Percentiles rank a stretch among this genome's conserved stretches.
Evolutionary conservation across 768 basidiomycete genomes (phyloP).

Genomic region (Kwoniella sp.): DNA sequence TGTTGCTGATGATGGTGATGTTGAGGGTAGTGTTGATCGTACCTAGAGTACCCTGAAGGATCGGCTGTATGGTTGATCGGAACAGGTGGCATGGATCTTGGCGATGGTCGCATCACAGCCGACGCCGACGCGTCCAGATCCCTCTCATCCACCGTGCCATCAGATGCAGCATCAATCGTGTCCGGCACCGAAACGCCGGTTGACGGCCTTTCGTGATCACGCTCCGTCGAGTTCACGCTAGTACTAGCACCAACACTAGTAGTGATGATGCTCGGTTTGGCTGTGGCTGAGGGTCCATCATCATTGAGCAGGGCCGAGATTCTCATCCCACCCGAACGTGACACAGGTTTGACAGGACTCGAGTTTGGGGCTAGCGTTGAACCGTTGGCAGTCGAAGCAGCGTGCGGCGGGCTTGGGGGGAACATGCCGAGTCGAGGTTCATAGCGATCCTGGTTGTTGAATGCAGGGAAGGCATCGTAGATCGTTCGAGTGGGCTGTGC

Average conservation of each 20-base stretch:
- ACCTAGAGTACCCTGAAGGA: conserved; percentile 12
- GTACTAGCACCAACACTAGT: too few species aligned
- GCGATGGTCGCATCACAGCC: conserved; percentile 32
- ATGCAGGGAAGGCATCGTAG: conserved; percentile 20
- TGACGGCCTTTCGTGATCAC: conserved; percentile 10
- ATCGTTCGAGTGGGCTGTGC: conserved; percentile 25
- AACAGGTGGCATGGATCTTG: conserved; percentile 16
- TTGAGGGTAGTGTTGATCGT: conserved; percentile 11
- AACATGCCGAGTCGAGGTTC: conserved; percentile 43
- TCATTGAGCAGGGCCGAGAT: conserved; percentile 48
- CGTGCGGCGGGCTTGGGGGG: conserved; percentile 27
- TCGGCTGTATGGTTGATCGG: neutral
- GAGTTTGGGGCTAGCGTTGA: neutral
- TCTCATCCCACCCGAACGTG: conserved; percentile 34
- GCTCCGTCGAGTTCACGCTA: neutral
- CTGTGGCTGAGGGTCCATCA: conserved; percentile 22
- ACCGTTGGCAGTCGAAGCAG: neutral
- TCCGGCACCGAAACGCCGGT: conserved; percentile 15
- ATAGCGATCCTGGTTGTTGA: conserved; percentile 13
- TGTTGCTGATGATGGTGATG: neutral
- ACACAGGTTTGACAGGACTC: conserved; percentile 19
- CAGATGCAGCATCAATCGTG: conserved; percentile 39
- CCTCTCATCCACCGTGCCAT: conserved; percentile 44
- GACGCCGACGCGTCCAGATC: conserved; percentile 30
- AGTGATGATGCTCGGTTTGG: neutral